These are phyloP conservation scores for Spinacia oleracea DNA, from an alignment of 179 eudicot genomes.

Conservation along the genomic window DNA sequence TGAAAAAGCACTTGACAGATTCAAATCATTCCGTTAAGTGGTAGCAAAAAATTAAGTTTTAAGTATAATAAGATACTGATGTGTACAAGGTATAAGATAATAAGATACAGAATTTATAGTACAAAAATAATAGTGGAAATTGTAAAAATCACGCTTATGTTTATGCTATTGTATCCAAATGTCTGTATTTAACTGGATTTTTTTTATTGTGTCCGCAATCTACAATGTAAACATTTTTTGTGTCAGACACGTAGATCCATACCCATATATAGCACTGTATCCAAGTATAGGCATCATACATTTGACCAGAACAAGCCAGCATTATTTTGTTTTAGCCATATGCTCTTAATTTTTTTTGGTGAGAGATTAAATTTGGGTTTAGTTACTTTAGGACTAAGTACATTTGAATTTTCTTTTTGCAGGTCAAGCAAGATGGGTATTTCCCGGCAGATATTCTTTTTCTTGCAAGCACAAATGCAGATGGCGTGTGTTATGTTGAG, in stretches of 20 bases:
- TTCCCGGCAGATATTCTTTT: conserved; percentile 94
- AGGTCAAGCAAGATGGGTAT: conserved; percentile 90
- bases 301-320: background rate
- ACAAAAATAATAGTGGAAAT: too few relatives aligned
- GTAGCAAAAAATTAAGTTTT: background rate
- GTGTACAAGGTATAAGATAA: too few relatives aligned
- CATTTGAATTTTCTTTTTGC: conserved; percentile 24
- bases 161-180: background rate
- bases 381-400: background rate
- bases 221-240: background rate
- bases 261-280: background rate
- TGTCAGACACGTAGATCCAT: background rate
- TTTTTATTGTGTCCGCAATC: background rate
- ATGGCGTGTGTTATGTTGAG: conserved; percentile 99
- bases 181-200: background rate
- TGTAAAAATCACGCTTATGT: background rate
- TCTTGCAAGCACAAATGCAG: conserved; percentile 91
- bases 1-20: background rate
- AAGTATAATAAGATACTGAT: too few relatives aligned
- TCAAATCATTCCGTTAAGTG: too few relatives aligned
- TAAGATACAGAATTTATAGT: too few relatives aligned
- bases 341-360: background rate
- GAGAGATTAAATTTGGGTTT: background rate
- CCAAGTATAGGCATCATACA: background rate
- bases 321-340: background rate